A percentile compares a stretch with the other conserved stretches of the same genome.
Conservation (phyloP, 768 basidiomycete genomes). For the Crassisporium funariophilum region DNA sequence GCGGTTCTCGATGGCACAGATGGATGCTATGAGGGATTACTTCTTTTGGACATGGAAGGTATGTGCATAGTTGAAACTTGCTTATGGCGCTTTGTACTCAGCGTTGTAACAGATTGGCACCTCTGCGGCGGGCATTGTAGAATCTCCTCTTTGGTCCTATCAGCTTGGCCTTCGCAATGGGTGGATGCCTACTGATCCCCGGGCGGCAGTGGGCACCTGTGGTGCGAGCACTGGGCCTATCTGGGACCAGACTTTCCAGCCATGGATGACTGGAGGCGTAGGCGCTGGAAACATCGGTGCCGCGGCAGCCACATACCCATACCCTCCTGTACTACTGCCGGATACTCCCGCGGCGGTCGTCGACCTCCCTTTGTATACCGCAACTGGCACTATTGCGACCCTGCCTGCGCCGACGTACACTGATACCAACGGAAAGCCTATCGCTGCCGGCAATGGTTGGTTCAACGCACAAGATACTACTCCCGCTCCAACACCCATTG, state of each 20-base stretch:
- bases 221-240: conserved; percentile 37
- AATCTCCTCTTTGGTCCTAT: conserved; percentile 54
- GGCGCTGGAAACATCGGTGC: conserved; percentile 52
- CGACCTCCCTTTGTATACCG: conserved; percentile 64
- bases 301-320: conserved; percentile 44
- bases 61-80: conserved; percentile 7
- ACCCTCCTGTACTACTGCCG: conserved; percentile 65
- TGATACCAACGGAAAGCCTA: conserved; percentile 36
- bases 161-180: conserved; percentile 41
- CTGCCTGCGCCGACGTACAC: conserved; percentile 50
- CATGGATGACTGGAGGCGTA: conserved; percentile 75
- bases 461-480: conserved; percentile 50
- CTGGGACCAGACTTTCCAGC: conserved; percentile 48
- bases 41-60: conserved; percentile 62
- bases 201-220: conserved; percentile 61
- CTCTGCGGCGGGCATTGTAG: conserved; percentile 37
- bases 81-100: not conserved
- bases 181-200: conserved; percentile 57
- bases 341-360: conserved; percentile 37
- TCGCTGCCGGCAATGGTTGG: conserved; percentile 58
- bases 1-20: conserved; percentile 60
- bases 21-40: conserved; percentile 44
- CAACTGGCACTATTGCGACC: conserved; percentile 62
- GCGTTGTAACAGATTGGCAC: conserved; percentile 34
- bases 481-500: conserved; percentile 46